phyloP scores from a whole-genome alignment of 164 flowering plant genomes.

The Liriodendron chinense region DNA sequence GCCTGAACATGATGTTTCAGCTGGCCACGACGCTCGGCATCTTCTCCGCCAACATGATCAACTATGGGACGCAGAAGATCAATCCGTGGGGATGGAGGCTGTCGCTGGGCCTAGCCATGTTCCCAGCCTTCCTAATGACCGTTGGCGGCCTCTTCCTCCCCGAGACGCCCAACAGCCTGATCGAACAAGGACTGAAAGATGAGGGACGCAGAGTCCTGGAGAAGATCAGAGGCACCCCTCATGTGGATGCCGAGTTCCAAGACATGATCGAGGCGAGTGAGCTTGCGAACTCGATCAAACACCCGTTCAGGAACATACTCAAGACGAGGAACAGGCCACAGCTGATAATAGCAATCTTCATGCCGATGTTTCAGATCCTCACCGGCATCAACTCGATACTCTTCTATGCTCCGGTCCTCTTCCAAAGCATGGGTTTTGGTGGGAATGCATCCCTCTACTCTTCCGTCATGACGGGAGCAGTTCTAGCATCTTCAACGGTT shows the following conservation, averaged over 20 bases:
- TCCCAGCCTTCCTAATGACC: slow-evolving; percentile 79
- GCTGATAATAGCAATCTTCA: slow-evolving; percentile 74
- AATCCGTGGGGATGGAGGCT: slow-evolving; percentile 94
- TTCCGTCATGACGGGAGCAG: slow-evolving; percentile 88
- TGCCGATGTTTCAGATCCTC: slow-evolving; percentile 86
- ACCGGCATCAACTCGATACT: slow-evolving; percentile 87
- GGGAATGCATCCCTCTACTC: slow-evolving; percentile 76
- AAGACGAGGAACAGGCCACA: slow-evolving; percentile 78
- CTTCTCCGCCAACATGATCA: slow-evolving; percentile 92
- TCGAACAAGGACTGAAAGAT: slow-evolving; percentile 56
- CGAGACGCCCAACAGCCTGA: slow-evolving; percentile 90
- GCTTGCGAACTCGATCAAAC: slow-evolving; percentile 71
- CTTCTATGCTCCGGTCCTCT: slow-evolving; percentile 88
- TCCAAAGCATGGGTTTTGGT: slow-evolving; percentile 81
- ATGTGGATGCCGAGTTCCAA: slow-evolving; percentile 70
- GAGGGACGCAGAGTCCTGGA: slow-evolving; percentile 56
- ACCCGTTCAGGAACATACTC: slow-evolving; percentile 80
- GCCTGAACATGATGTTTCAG: slow-evolving; percentile 91
- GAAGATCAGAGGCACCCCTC: slow-evolving; percentile 65
- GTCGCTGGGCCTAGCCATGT: slow-evolving; percentile 81
- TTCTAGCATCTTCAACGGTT: slow-evolving; percentile 67
- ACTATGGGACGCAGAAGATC: slow-evolving; percentile 73
- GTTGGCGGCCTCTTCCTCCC: slow-evolving; percentile 78
- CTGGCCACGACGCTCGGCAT: slow-evolving; percentile 89
- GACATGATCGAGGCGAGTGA: slow-evolving; percentile 92